Evolutionary conservation across 2,329 filamentous ascomycete species (phyloP).

Genomic region (Trichoderma sp.): DNA sequence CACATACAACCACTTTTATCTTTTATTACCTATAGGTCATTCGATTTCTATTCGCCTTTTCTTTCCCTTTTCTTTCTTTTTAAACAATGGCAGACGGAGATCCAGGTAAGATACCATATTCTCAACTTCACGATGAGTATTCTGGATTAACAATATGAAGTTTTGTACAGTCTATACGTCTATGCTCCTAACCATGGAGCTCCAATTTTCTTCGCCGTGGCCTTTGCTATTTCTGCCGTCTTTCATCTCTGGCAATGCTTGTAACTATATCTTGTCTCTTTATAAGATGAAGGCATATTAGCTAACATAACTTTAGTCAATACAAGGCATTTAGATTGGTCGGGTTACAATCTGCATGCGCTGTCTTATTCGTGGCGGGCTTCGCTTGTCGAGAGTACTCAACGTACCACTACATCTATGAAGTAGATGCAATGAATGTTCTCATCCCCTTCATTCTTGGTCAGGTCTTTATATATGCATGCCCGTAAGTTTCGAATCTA

Average conservation of each 20-base stretch:
- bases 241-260: conserved; percentile 13
- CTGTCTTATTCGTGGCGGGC: not conserved
- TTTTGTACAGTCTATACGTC: not conserved
- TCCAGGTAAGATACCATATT: not conserved
- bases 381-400: conserved; percentile 1
- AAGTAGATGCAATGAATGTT: not conserved
- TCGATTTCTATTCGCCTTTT: not conserved
- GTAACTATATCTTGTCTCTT: not conserved
- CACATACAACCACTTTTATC: not conserved
- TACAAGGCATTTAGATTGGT: conserved; percentile 3
- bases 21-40: not conserved
- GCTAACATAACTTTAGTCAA: not conserved
- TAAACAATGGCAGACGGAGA: not conserved
- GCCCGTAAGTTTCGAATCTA: not conserved
- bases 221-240: not conserved
- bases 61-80: not conserved
- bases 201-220: not conserved
- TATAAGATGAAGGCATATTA: too few species aligned
- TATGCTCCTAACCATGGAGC: not conserved
- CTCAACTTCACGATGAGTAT: not conserved
- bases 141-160: not conserved
- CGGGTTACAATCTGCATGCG: not conserved
- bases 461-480: conserved; percentile 8
- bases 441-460: not conserved
- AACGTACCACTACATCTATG: not conserved